Evolutionary conservation across 2,329 filamentous ascomycete genomes (phyloP).

Genomic region (Beauveria asiatica): DNA sequence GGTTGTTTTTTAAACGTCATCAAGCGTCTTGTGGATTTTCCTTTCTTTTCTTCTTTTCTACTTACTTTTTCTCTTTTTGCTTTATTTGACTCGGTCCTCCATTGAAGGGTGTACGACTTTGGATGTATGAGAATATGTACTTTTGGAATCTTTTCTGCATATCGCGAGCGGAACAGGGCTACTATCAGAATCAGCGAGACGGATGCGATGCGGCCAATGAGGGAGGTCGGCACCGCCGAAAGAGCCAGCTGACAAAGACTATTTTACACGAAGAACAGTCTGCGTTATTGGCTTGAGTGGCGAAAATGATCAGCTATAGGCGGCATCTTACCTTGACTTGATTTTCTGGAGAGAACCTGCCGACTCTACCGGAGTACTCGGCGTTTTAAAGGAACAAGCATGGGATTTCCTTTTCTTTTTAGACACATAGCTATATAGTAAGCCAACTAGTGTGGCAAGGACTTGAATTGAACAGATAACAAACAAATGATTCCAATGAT

Average conservation of each 20-base stretch:
- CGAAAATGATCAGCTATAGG: neutral
- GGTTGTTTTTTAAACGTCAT: neutral
- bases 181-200: neutral
- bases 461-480: neutral
- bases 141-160: conserved; percentile 9
- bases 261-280: neutral
- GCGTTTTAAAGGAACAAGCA: conserved; percentile 4
- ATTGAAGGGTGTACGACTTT: conserved; percentile 11
- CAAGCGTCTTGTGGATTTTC: conserved; percentile 3
- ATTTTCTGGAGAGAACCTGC: neutral
- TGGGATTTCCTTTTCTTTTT: conserved; percentile 7
- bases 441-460: conserved; percentile 12
- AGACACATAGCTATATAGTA: conserved; percentile 16
- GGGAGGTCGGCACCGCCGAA: neutral
- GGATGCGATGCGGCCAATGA: neutral
- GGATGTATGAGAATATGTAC: conserved; percentile 11
- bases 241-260: neutral
- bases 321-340: neutral
- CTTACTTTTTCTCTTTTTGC: neutral
- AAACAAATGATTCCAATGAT: neutral
- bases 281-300: neutral
- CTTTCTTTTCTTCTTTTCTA: neutral
- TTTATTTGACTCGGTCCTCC: conserved; percentile 9
- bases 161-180: neutral
- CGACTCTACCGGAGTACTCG: neutral